Base-by-base conservation (phyloP, 1,284 basidiomycete species). In the Sphagnurus paluster region DNA sequence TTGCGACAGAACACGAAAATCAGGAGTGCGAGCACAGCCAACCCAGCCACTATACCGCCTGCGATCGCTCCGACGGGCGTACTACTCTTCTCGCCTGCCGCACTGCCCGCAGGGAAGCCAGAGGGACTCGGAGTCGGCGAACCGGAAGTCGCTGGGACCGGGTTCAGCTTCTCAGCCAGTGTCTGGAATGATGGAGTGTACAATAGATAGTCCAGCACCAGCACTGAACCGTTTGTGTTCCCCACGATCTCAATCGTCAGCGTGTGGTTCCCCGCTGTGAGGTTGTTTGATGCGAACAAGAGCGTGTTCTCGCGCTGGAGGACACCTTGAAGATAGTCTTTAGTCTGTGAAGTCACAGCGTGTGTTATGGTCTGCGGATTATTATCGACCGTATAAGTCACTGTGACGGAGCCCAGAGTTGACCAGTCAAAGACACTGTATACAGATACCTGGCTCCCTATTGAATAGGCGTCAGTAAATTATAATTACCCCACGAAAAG, bases 131-230 rank as follows among this genome's bases (percentile, higher is more conserved):
- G n/a, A n/a, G n/a, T 23, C n/a, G 32, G 26, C 5, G 32, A 24
- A 8, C 30, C n/a, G 3, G 16, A 10, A 7, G 21, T 20, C 5
- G 44, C 10, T 5, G 34, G 25, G 8, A 16, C 19, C 17, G 43
- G 16, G 20, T 38, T 19, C n/a, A 42, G 47, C 24, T 49, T 49
- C 29, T 37, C 30, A 1, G 47, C 41, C 7, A 49, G 47, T 1
- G 47, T 49, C 5, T 4, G 26, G 20, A 49, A 49, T 7, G 42
- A 38, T 3, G 47, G 47, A 8, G 29, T 35, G 19, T 49, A 49
- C 4, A 49, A 19, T 10, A 49, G 43, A 23, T 49, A 49, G 30
- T 49, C 47, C 30, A 49, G n/a, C 1, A 40, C 42, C 19, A 44
- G 16, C 2, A 32, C 2, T 13, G 40, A 33, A 13, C 33, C 34